Evolutionary conservation across 345 rosid genomes (phyloP).

Genomic region (Eucalyptus marginata): DNA sequence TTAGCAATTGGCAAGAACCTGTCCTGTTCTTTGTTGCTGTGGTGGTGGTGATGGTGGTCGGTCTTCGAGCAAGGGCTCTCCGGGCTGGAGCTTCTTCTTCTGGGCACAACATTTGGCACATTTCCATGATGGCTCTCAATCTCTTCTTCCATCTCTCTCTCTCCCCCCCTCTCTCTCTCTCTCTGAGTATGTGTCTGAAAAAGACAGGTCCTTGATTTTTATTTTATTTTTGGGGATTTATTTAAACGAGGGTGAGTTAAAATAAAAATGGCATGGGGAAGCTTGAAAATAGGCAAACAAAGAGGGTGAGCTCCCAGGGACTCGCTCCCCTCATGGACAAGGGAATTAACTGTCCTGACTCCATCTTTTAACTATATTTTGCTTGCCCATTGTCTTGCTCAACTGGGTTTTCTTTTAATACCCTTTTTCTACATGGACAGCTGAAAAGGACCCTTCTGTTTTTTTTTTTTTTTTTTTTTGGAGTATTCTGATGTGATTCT

Average conservation of each 20-base stretch:
- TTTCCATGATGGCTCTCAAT: constrained; percentile 14
- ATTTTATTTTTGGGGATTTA: not conserved
- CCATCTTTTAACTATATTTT: not conserved
- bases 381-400: not conserved
- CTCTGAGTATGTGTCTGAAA: not conserved
- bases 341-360: not conserved
- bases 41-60: not conserved
- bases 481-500: not conserved
- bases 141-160: constrained; percentile 45
- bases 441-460: not conserved
- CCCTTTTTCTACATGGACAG: not conserved
- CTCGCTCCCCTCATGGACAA: constrained; percentile 10
- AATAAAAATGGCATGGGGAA: constrained; percentile 11
- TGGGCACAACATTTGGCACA: constrained; percentile 19
- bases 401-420: not conserved
- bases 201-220: not conserved
- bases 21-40: constrained; percentile 45
- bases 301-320: constrained; percentile 11
- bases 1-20: constrained; percentile 65
- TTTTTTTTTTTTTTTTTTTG: too few species aligned
- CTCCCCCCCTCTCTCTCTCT: not conserved
- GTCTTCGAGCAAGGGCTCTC: not conserved
- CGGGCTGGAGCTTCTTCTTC: not conserved
- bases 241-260: not conserved
- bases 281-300: constrained; percentile 30